phyloP scores from a whole-genome alignment of 768 basidiomycete genomes.

The Astraeus odoratus region DNA sequence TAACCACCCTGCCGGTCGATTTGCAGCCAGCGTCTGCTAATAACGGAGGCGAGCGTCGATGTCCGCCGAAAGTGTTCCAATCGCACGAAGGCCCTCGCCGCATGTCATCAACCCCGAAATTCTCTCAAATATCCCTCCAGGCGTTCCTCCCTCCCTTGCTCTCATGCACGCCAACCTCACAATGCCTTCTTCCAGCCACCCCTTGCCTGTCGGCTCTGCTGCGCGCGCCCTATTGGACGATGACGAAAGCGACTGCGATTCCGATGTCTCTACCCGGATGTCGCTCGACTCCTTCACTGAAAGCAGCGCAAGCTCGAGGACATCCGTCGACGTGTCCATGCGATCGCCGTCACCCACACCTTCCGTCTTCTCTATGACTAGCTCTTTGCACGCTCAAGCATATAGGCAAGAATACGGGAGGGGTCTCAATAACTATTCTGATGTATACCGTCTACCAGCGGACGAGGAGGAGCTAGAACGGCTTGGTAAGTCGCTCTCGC shows the following conservation, averaged over 20 bases:
- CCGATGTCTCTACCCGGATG: conserved; percentile 36
- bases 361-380: conserved; percentile 64
- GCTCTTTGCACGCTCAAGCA: conserved; percentile 50
- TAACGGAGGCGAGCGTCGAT: conserved; percentile 26
- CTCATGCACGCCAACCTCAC: conserved; percentile 5
- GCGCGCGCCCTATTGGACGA: conserved; percentile 30
- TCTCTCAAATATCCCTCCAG: conserved; percentile 3
- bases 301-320: conserved; percentile 41
- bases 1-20: conserved; percentile 19
- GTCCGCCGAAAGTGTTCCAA: conserved; percentile 23
- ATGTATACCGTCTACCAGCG: conserved; percentile 71
- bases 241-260: conserved; percentile 39
- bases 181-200: conserved; percentile 10
- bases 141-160: conserved; percentile 7
- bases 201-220: conserved; percentile 5
- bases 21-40: conserved; percentile 9
- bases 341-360: conserved; percentile 61
- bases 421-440: conserved; percentile 69
- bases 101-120: too few relatives aligned
- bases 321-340: conserved; percentile 53
- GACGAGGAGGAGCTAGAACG: conserved; percentile 72
- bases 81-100: not conserved
- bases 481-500: conserved; percentile 40
- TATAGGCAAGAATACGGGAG: conserved; percentile 65
- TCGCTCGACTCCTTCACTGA: conserved; percentile 34